Percentiles rank a stretch among this genome's conserved stretches.
These are phyloP conservation scores for Apiospora kogelbergensis DNA, from an alignment of 2,329 filamentous ascomycete genomes.

Conservation along the genomic window DNA sequence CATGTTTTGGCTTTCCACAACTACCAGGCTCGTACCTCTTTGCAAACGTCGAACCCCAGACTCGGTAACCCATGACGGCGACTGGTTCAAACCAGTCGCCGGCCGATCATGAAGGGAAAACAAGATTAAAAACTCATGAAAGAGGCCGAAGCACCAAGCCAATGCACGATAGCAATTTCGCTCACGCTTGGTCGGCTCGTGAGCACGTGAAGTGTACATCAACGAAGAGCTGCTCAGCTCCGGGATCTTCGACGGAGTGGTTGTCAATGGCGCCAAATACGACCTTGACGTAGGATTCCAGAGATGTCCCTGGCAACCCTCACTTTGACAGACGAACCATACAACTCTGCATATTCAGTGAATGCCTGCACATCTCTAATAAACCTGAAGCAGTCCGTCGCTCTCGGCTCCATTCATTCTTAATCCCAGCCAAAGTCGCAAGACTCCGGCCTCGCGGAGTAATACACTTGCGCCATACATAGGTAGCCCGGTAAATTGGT, in stretches of 20 bases:
- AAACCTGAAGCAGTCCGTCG: conserved; percentile 5
- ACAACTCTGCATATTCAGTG: conserved; percentile 2
- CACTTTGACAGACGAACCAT: conserved; percentile 1
- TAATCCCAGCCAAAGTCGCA: neutral
- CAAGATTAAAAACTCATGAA: neutral
- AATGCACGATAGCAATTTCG: neutral
- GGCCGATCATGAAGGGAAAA: neutral
- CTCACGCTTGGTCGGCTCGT: neutral
- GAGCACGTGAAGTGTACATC: neutral
- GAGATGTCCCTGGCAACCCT: neutral
- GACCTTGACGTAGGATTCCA: conserved; percentile 9
- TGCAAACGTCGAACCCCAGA: neutral
- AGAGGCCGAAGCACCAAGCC: neutral
- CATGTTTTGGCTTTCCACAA: neutral
- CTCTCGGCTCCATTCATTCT: conserved; percentile 8
- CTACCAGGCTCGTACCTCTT: neutral
- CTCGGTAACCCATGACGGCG: neutral
- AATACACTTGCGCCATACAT: conserved; percentile 1
- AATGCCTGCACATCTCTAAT: neutral
- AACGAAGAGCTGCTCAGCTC: neutral
- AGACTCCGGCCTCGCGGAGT: neutral
- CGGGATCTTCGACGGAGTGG: conserved; percentile 1
- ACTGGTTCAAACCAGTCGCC: neutral
- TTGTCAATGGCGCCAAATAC: conserved; percentile 6
- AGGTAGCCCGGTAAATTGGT: neutral